Evolutionary conservation across 163 green algal species (phyloP), one percentile per base, ranked within the genome.

Genomic region (Volvox carteri): DNA sequence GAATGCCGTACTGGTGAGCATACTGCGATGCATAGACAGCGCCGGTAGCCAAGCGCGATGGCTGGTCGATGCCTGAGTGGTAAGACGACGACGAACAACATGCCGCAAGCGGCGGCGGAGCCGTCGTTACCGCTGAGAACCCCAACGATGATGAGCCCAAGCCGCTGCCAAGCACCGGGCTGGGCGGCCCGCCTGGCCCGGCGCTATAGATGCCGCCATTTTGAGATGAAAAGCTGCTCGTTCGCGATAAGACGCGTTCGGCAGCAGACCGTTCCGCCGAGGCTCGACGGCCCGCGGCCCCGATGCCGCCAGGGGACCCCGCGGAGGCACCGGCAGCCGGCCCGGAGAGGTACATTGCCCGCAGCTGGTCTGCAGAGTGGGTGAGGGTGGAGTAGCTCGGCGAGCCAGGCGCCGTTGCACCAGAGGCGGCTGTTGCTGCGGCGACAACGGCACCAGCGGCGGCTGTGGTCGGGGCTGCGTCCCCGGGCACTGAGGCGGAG

Each of bases 21-120:
- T 87, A 87, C 67, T 87, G 81, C 8, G 81, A 79, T 23, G 81
- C 81, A 19, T 80, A 80, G 28, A 80, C 65, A 21, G 62, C 33
- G 8, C 81, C 81, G 8, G 25, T 44, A 16, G 42, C 44, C 25
- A 78, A 21, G 37, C 70, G 70, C 14, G 37, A 65, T 28, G n/a
- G 75, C 48, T 42, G 48, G 11, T 84, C 65, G 4, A 46, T 25
- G 65, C 30, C 65, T 9, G 65, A 73, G 37, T 73, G 62, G 62
- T 73, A 73, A 21, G 73, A 54, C 1, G 73, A 44, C n/a, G 73
- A 28, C 19, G 37, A 30, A 1, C 39, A 54, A 28, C 39, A 48
- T 12, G 42, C 74, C 4, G 33, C 75, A 1, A 35, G 42, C 50
- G 50, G 41, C 46, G 48, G 28, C 48, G 75, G 30, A 30, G 52